phyloP scores from a whole-genome alignment of 139 green algal species.

The Chlamydomonas sp. region DNA sequence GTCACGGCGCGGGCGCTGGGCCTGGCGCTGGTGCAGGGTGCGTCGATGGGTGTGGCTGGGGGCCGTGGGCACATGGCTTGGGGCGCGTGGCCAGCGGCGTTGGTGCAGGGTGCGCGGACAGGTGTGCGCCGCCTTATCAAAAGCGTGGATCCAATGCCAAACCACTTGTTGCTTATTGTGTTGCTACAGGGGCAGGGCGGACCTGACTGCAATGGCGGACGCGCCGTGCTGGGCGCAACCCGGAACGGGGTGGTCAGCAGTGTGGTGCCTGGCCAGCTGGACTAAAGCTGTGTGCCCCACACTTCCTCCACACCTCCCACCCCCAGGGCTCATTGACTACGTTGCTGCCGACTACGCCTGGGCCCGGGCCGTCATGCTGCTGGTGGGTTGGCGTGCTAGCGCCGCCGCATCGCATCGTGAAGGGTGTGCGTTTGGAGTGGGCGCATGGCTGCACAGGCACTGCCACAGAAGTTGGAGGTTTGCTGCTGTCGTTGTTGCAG shows the following conservation, averaged over 20 bases:
- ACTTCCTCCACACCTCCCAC: background rate
- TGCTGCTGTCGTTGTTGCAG: too few relatives aligned
- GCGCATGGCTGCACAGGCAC: too few relatives aligned
- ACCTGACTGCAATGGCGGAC: too few relatives aligned
- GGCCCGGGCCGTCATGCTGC: slow-evolving; percentile 92
- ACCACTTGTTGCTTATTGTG: too few relatives aligned
- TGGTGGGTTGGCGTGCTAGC: slow-evolving; percentile 43
- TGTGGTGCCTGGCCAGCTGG: slow-evolving; percentile 42
- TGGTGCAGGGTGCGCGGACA: slow-evolving; percentile 36
- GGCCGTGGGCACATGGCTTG: background rate
- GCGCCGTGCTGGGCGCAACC: too few relatives aligned
- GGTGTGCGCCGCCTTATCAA: slow-evolving; percentile 69
- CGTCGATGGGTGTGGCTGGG: background rate
- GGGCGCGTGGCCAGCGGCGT: background rate
- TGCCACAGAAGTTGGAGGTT: too few relatives aligned
- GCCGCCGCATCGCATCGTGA: too few relatives aligned
- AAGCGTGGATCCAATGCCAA: too few relatives aligned
- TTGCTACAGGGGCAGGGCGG: too few relatives aligned
- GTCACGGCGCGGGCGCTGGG: slow-evolving; percentile 45
- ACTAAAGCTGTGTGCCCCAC: background rate
- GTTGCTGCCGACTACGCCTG: slow-evolving; percentile 96
- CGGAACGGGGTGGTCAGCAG: too few relatives aligned
- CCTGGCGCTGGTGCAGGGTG: slow-evolving; percentile 62
- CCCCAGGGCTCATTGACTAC: slow-evolving; percentile 93
- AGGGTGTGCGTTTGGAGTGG: too few relatives aligned